Base-by-base conservation (phyloP, 176 grass and related monocot species). In the Carex pumila region DNA sequence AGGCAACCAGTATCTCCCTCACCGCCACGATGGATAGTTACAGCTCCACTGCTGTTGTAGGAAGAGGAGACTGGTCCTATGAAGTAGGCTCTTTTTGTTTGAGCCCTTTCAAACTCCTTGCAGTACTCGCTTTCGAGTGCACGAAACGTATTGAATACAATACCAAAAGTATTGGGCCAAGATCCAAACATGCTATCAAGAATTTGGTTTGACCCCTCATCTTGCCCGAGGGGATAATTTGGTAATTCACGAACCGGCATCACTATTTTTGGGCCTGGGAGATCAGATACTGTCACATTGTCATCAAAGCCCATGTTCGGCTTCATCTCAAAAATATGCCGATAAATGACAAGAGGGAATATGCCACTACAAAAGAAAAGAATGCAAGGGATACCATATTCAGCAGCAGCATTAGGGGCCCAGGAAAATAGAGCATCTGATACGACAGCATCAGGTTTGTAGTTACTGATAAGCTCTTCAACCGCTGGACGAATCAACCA, bases 181-280 rank as follows among this genome's bases (percentile, higher is more conserved):
- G 64, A 63, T 50, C 83, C 83, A 59, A 90, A 92, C 29, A 31
- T 12, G 13, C 32, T 69, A 41, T 69, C 65, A 2, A 69, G 31
- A 69, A 69, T 69, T 69, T 3, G 8, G 57, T 86, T 74, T 47
- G 91, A 80, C 34, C 87, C 75, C 30, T 88, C 83, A 17, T 90
- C 79, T 47, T 49, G 7, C 52, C 88, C 71, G 1, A 54, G n/a
- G 3, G 93, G 53, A 67, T 92, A 94, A 11, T 22, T 32, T 5
- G 94, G 94, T 12, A 97, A 90, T 87, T 97, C 94, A 0, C 86
- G 71, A 64, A 15, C 66, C 17, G 92, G 92, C 60, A 97, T 88
- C 8, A 22, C 0, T 80, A 97, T 86, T 14, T 88, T 55, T 25
- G 83, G 75, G 5, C 85, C 88, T 15, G 90, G 92, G 3, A 97